A percentile compares a stretch with the other conserved stretches of the same genome.
Evolutionary conservation across 129 eudicot species (phyloP).

Genomic region (Saussurea involucrata): DNA sequence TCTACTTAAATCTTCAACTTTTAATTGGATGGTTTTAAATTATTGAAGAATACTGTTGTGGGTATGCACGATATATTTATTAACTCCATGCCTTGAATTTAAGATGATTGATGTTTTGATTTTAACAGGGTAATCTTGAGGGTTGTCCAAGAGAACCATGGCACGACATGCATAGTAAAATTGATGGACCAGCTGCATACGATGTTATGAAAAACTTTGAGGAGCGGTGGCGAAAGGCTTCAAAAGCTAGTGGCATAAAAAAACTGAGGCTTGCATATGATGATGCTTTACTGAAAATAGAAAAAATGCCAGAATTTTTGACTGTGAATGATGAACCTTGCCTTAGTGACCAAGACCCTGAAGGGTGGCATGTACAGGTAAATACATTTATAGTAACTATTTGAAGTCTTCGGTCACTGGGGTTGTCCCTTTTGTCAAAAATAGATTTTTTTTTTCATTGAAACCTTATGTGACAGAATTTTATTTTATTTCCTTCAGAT

Average conservation of each 20-base stretch:
- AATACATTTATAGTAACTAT: not conserved
- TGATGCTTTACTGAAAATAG: constrained; percentile 68
- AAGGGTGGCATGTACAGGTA: constrained; percentile 90
- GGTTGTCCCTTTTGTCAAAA: not conserved
- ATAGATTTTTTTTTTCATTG: not conserved
- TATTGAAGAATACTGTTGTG: not conserved
- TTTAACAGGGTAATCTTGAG: constrained; percentile 51
- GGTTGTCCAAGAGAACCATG: constrained; percentile 99
- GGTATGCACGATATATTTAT: not conserved
- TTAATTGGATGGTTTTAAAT: not conserved
- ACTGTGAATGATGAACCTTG: constrained; percentile 61
- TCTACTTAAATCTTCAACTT: not conserved
- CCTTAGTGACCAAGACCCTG: constrained; percentile 62
- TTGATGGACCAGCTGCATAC: constrained; percentile 97
- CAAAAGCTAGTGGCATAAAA: constrained; percentile 65
- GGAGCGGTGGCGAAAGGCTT: constrained; percentile 87
- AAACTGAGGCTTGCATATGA: constrained; percentile 42
- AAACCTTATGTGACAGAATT: not conserved
- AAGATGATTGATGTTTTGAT: not conserved
- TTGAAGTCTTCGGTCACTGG: not conserved
- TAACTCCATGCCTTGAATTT: not conserved
- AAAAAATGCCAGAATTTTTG: constrained; percentile 50
- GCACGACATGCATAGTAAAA: constrained; percentile 92
- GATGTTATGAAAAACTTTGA: constrained; percentile 81
- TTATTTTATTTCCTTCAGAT: constrained; percentile 38